These are phyloP conservation scores for Knoxia roxburghii DNA, from an alignment of 257 asterid genomes.

Conservation along the genomic window DNA sequence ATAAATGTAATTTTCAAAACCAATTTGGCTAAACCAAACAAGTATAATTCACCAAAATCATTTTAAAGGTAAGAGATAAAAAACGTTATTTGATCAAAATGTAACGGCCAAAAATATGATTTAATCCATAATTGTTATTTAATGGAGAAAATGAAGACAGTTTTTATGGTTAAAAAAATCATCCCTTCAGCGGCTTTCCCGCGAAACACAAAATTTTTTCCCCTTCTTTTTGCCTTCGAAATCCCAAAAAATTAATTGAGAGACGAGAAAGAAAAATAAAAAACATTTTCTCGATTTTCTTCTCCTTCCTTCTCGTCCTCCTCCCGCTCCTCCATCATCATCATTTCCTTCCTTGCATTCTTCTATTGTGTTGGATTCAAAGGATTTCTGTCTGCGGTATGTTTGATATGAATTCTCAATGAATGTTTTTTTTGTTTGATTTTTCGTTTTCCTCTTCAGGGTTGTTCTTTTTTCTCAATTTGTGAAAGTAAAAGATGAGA, in stretches of 20 bases:
- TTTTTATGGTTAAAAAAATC: conserved; percentile 22
- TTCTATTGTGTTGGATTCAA: not conserved
- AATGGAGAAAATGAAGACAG: not conserved
- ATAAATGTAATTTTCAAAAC: no score
- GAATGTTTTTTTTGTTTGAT: not conserved
- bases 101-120: no score
- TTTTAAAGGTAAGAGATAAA: no score
- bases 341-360: not conserved
- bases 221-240: conserved; percentile 6
- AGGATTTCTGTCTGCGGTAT: conserved; percentile 7
- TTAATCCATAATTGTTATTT: no score
- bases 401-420: conserved; percentile 1
- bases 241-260: conserved; percentile 3
- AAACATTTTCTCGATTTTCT: conserved; percentile 11
- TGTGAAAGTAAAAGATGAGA: not conserved
- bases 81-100: no score
- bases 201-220: conserved; percentile 22
- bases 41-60: no score
- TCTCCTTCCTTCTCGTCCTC: conserved; percentile 5
- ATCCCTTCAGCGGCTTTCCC: conserved; percentile 22
- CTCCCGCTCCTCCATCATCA: conserved; percentile 4
- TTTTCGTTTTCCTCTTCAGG: not conserved
- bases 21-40: no score
- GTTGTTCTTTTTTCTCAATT: not conserved
- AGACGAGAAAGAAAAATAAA: conserved; percentile 15